phyloP scores from a whole-genome alignment of 2,329 filamentous ascomycete species.

The Monosporascus sp. region DNA sequence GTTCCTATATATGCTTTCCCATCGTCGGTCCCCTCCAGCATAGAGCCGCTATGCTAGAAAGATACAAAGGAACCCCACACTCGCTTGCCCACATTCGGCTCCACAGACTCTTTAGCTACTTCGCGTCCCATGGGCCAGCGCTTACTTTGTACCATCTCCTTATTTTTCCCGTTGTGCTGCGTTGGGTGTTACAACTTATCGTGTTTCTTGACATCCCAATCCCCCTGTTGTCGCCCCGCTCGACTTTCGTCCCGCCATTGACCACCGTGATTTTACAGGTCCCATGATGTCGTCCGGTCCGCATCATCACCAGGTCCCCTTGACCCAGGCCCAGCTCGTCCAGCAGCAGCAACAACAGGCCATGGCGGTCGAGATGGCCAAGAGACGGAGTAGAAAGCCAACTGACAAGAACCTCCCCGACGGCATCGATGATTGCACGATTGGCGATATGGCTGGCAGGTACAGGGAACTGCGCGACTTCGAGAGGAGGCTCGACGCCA shows the following conservation, averaged over 20 bases:
- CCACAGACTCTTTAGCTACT: slow-evolving; percentile 11
- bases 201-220: not conserved
- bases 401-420: slow-evolving; percentile 95
- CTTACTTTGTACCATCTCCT: not conserved
- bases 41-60: too few relatives aligned
- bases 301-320: slow-evolving; percentile 43
- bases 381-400: slow-evolving; percentile 79
- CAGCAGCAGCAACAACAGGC: slow-evolving; percentile 47
- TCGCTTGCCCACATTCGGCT: slow-evolving; percentile 4
- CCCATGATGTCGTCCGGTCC: slow-evolving; percentile 52
- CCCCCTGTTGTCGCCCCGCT: slow-evolving; percentile 3
- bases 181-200: slow-evolving; percentile 1
- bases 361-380: slow-evolving; percentile 58
- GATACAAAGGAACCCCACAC: slow-evolving; percentile 10
- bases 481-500: slow-evolving; percentile 83
- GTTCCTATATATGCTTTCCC: not conserved
- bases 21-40: not conserved
- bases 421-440: slow-evolving; percentile 73
- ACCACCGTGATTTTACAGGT: slow-evolving; percentile 28
- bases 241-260: not conserved
- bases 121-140: not conserved
- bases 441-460: slow-evolving; percentile 74
- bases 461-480: slow-evolving; percentile 82
- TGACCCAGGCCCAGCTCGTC: slow-evolving; percentile 49
- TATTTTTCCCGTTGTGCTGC: not conserved